phyloP scores from a whole-genome alignment of 768 basidiomycete species.

The Boletus speciosus region DNA sequence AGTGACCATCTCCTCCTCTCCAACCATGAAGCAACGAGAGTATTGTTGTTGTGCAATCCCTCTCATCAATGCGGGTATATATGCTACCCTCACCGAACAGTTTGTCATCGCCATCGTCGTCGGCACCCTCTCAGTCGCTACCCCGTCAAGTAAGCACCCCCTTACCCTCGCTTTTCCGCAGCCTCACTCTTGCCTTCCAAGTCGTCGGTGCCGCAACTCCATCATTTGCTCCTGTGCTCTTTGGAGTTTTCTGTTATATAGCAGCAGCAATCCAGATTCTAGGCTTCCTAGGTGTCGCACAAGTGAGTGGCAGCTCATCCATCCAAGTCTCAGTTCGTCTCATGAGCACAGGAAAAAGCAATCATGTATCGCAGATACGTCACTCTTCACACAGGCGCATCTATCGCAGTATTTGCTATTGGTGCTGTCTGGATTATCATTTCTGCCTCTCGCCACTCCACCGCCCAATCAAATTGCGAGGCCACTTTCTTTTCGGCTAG shows the following conservation, averaged over 20 bases:
- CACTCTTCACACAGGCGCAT: conserved; percentile 56
- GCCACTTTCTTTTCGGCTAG: conserved; percentile 48
- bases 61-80: conserved; percentile 86
- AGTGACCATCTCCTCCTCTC: not conserved
- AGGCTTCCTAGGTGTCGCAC: conserved; percentile 82
- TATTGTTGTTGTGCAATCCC: conserved; percentile 96
- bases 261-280: conserved; percentile 74
- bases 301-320: conserved; percentile 39
- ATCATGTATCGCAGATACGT: conserved; percentile 65
- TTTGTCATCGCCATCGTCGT: conserved; percentile 60
- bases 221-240: conserved; percentile 56
- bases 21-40: conserved; percentile 67
- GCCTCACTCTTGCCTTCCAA: conserved; percentile 28
- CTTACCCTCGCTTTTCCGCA: conserved; percentile 7
- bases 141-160: conserved; percentile 64
- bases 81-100: conserved; percentile 75
- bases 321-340: not conserved
- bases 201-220: conserved; percentile 89
- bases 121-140: conserved; percentile 71
- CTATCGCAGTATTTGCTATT: conserved; percentile 64
- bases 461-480: conserved; percentile 67
- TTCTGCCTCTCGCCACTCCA: conserved; percentile 72
- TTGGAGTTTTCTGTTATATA: conserved; percentile 59
- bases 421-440: conserved; percentile 79
- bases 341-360: conserved; percentile 56